A percentile compares a stretch with the other conserved stretches of the same genome.
Evolutionary conservation across 768 basidiomycete genomes (phyloP).

Genomic region (Tephrocybe sp.): DNA sequence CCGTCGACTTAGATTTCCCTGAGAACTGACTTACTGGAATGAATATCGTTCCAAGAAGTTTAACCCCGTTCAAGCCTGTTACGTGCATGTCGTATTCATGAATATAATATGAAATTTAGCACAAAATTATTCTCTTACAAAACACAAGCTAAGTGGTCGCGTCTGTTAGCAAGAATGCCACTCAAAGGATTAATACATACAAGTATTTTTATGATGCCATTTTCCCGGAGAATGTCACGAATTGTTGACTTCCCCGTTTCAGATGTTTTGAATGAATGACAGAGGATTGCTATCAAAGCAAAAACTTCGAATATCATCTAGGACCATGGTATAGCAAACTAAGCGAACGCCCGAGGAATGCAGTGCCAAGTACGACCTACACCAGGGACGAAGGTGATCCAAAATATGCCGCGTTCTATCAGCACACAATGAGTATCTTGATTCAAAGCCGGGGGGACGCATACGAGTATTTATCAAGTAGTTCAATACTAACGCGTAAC

Average conservation of each 20-base stretch:
- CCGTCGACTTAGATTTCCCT: too few species aligned
- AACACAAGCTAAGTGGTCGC: constrained; percentile 1
- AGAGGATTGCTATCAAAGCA: neutral
- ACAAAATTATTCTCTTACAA: constrained; percentile 4
- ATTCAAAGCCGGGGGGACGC: too few species aligned
- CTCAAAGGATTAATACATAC: neutral
- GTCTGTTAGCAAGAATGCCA: neutral
- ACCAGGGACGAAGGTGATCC: constrained; percentile 8
- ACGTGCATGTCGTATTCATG: neutral
- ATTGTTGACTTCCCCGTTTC: neutral
- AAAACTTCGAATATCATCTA: constrained; percentile 11
- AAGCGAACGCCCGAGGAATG: neutral
- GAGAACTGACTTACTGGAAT: constrained; percentile 11
- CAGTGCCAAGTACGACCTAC: neutral
- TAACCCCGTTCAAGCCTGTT: constrained; percentile 2
- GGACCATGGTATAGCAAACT: neutral
- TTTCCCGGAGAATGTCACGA: neutral
- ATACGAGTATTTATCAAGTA: too few species aligned
- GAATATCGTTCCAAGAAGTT: constrained; percentile 3
- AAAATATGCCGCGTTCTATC: constrained; percentile 2
- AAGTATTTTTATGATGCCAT: neutral
- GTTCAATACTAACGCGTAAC: constrained; percentile 30
- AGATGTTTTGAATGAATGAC: neutral
- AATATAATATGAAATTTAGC: too few species aligned
- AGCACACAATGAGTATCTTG: neutral